phyloP scores from a whole-genome alignment of 2,329 filamentous ascomycete species.

The Coleophoma eucalyptorum region DNA sequence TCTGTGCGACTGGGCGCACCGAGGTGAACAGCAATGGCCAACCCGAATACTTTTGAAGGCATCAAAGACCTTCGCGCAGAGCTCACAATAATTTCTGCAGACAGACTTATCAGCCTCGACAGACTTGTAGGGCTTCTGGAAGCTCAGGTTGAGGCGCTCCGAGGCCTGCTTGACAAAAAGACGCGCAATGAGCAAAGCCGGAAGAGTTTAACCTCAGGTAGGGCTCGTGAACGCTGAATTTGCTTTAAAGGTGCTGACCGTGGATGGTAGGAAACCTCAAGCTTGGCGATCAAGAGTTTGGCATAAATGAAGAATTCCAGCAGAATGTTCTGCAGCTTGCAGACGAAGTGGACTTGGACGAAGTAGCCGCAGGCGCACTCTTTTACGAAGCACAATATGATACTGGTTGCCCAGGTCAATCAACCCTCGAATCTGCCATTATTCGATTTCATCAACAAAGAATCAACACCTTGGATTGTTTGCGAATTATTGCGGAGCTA shows the following conservation, averaged over 20 bases:
- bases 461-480: constrained; percentile 76
- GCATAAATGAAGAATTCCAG: constrained; percentile 83
- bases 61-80: constrained; percentile 85
- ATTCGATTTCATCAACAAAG: constrained; percentile 86
- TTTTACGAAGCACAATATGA: constrained; percentile 72
- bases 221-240: constrained; percentile 19
- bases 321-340: constrained; percentile 77
- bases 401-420: constrained; percentile 63
- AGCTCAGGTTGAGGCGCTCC: constrained; percentile 62
- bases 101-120: constrained; percentile 65
- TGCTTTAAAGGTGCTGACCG: constrained; percentile 10
- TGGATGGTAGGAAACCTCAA: constrained; percentile 63
- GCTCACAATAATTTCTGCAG: constrained; percentile 71
- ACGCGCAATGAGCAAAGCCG: constrained; percentile 73
- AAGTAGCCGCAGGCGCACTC: constrained; percentile 75
- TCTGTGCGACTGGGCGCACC: constrained; percentile 17
- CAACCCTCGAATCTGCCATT: constrained; percentile 73
- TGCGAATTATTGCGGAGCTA: constrained; percentile 74
- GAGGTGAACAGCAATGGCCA: constrained; percentile 54
- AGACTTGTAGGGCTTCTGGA: constrained; percentile 65
- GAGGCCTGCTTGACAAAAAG: constrained; percentile 70
- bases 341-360: constrained; percentile 86
- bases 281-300: constrained; percentile 69
- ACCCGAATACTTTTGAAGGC: constrained; percentile 67
- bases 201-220: constrained; percentile 65